Conservation (phyloP, 208 protist genomes). For the Leishmania martiniquensis region DNA sequence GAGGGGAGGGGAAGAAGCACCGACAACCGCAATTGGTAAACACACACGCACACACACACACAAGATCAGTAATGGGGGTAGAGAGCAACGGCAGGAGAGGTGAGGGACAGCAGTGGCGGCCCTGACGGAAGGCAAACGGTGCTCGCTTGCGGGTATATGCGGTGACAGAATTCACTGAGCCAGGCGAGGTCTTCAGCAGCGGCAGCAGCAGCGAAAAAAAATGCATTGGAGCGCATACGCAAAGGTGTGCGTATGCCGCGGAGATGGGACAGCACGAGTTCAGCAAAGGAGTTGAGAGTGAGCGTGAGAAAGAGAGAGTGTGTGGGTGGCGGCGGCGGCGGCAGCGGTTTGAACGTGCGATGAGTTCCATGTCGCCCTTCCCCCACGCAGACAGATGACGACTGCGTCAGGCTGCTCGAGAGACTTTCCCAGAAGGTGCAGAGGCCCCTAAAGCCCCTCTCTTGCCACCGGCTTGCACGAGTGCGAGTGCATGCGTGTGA, state of each 20-base stretch:
- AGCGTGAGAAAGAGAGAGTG: not conserved
- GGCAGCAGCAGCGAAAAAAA: not conserved
- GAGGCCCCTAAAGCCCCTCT: too few species aligned
- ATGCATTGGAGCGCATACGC: not conserved
- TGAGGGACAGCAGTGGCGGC: not conserved
- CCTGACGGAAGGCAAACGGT: not conserved
- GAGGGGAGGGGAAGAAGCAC: not conserved
- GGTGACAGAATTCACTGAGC: not conserved
- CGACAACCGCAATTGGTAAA: not conserved
- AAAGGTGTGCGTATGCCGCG: not conserved
- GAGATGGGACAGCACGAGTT: not conserved
- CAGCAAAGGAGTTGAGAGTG: not conserved
- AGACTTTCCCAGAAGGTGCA: too few species aligned
- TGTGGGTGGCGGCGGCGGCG: not conserved
- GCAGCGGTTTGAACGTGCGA: not conserved
- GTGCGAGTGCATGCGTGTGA: not conserved
- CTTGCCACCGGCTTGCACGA: not conserved
- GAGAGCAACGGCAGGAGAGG: not conserved
- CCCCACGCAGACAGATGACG: too few species aligned
- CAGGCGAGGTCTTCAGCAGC: not conserved
- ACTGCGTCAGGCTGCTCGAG: too few species aligned
- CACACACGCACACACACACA: not conserved
- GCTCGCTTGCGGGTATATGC: not conserved
- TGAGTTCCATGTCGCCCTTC: too few species aligned
- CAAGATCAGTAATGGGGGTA: too few species aligned